Percentiles rank a stretch among this genome's conserved stretches.
Conservation (phyloP, 345 rosid species). For the Euphorbia lathyris region DNA sequence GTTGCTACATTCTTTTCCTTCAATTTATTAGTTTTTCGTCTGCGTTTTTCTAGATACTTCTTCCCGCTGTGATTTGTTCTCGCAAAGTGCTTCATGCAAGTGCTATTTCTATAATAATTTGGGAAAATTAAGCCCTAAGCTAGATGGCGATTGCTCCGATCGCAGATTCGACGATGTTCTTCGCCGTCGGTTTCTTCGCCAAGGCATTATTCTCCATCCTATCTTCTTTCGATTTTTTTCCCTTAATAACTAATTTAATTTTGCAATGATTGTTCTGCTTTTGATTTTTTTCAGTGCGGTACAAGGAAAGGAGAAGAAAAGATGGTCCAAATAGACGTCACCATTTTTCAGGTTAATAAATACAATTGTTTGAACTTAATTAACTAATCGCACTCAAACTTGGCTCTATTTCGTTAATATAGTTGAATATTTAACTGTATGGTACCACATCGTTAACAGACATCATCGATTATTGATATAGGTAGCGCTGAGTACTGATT, state of each 20-base stretch:
- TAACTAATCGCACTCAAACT: background rate
- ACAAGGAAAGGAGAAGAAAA: conserved; percentile 37
- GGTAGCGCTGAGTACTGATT: too few species aligned
- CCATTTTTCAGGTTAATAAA: conserved; percentile 40
- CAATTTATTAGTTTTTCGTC: background rate
- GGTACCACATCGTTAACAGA: background rate
- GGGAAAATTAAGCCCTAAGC: conserved; percentile 53
- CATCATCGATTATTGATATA: background rate
- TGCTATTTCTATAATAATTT: conserved; percentile 79
- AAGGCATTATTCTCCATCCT: conserved; percentile 38
- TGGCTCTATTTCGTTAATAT: background rate
- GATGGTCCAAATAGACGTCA: conserved; percentile 31
- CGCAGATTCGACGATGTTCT: conserved; percentile 55
- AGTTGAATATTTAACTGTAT: background rate
- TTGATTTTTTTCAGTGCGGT: conserved; percentile 47
- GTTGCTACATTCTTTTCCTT: background rate
- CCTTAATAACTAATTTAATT: background rate
- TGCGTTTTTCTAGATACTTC: conserved; percentile 48
- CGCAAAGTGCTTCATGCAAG: conserved; percentile 66
- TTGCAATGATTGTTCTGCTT: background rate
- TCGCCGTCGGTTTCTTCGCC: conserved; percentile 77
- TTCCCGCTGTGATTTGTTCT: conserved; percentile 51
- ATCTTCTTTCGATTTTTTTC: background rate
- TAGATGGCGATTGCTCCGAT: conserved; percentile 40
- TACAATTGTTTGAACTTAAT: background rate